Evolutionary conservation across 192 early-diverging fungal species (phyloP).

Genomic region (Globomyces pollinis-pini): DNA sequence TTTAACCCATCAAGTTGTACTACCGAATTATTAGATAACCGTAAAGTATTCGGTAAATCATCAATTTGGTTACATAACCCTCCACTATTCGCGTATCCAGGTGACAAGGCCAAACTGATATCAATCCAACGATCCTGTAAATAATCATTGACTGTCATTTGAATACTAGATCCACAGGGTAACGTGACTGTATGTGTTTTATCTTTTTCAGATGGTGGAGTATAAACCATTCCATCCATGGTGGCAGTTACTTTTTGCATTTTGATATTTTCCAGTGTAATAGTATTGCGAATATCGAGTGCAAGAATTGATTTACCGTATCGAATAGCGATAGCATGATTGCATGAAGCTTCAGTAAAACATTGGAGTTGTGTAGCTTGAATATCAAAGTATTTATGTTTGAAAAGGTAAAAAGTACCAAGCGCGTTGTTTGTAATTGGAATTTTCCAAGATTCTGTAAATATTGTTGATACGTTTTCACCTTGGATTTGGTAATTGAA

Average conservation of each 20-base stretch:
- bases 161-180: neutral
- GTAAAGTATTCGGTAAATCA: too few species aligned
- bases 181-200: neutral
- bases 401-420: neutral
- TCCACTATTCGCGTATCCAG: neutral
- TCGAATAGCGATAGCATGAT: constrained; percentile 4
- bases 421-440: neutral
- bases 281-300: neutral
- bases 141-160: neutral
- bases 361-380: neutral
- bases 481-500: too few species aligned
- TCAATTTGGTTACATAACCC: constrained; percentile 4
- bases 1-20: neutral
- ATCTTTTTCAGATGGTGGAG: neutral
- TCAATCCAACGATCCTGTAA: neutral
- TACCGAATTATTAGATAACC: neutral
- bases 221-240: constrained; percentile 7
- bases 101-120: neutral
- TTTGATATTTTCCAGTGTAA: neutral
- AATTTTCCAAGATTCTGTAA: too few species aligned
- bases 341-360: neutral
- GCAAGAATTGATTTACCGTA: constrained; percentile 1
- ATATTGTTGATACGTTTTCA: too few species aligned
- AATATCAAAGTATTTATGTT: neutral
- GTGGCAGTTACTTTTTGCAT: neutral